Evolutionary conservation across 768 basidiomycete species (phyloP), one percentile per base, ranked within the genome.

Genomic region (Suillus clintonianus): DNA sequence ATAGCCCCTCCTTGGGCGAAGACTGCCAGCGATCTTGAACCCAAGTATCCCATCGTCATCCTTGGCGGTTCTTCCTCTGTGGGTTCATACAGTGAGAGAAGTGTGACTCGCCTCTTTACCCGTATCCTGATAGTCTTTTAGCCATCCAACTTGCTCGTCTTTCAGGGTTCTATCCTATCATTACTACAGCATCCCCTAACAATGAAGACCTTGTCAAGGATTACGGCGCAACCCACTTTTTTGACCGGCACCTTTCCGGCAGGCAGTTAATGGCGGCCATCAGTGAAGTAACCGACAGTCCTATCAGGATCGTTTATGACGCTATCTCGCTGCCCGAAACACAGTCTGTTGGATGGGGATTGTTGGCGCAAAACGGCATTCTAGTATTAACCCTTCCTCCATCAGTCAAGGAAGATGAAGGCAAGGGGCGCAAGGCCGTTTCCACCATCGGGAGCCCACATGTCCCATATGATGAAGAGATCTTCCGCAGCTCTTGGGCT

Each of bases 61-160:
- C 65, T 83, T 34, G 85, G 84, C 11, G 84, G 84, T 5, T 72
- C 82, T 19, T 77, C 78, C 10, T 81, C 81, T 24, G 82, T 84
- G 2, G 84, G 84, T 19, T 79, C 78, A 73, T 80, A 75, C 55
- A 74, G 83, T 81, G 63, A 64, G 76, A 69, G 14, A 48, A 67
- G 53, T 45, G 14, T 15, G 4, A 48, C 43, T 65, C 42, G 14
- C 45, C 22, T 14, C 61, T 71, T 30, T 63, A 47, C 14, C 19
- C 36, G 1, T 32, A 45, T 36, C 11, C 51, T 27, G n/a, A 34
- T 36, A 22, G 45, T 47, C 37, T 34, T 14, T 3, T 61, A 79
- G 81, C 62, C 13, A 74, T 78, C 60, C 81, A 83, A 68, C 71
- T 82, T 9, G 81, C 81, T 2, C 76, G 69, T 48, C 61, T 77